Conservation (phyloP, 208 protist species). For the Leishmania mexicana region DNA sequence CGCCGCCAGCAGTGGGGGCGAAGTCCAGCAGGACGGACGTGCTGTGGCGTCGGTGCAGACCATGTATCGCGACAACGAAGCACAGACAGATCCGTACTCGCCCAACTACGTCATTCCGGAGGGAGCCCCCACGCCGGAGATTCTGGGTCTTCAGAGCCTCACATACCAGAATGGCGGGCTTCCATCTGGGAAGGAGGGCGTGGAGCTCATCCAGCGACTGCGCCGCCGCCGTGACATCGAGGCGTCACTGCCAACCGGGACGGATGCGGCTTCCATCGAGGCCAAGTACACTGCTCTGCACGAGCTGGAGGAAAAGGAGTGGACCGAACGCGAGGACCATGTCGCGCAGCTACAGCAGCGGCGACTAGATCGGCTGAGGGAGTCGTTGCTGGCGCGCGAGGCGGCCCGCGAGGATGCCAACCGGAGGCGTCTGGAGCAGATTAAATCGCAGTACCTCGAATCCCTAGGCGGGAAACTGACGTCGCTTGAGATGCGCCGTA, state of each 20-base stretch:
- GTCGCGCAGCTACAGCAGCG: conserved; percentile 70
- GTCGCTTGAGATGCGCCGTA: conserved; percentile 39
- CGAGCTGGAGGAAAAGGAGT: conserved; percentile 86
- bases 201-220: conserved; percentile 89
- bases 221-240: conserved; percentile 83
- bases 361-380: conserved; percentile 62
- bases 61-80: conserved; percentile 81
- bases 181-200: conserved; percentile 79
- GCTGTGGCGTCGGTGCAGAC: conserved; percentile 54
- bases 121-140: conserved; percentile 62
- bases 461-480: conserved; percentile 51
- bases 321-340: conserved; percentile 83
- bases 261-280: conserved; percentile 58
- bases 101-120: conserved; percentile 86
- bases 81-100: conserved; percentile 91
- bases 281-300: conserved; percentile 54
- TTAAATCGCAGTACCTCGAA: conserved; percentile 56
- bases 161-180: conserved; percentile 68
- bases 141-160: conserved; percentile 70
- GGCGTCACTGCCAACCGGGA: conserved; percentile 48
- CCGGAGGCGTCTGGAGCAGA: conserved; percentile 51
- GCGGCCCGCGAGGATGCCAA: conserved; percentile 60
- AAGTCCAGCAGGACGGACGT: not conserved
- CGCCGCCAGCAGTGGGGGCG: not conserved
- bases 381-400: conserved; percentile 69